Conservation (phyloP, 2,329 filamentous ascomycete genomes). For the Pestalotiopsis sp. region DNA sequence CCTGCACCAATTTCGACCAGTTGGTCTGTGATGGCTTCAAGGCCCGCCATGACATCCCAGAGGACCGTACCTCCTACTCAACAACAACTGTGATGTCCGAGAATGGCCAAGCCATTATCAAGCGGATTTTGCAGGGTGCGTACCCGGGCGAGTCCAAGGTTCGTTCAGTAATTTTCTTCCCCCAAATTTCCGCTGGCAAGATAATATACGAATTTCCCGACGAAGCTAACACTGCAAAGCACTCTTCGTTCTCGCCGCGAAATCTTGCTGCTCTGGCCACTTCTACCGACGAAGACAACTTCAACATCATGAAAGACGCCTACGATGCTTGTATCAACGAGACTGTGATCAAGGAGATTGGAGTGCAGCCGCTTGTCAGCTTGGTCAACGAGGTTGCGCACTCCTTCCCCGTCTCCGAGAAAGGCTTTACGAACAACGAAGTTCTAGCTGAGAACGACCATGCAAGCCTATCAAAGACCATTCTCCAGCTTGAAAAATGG, state of each 20-base stretch:
- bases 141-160: slow-evolving; percentile 48
- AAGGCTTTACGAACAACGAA: slow-evolving; percentile 22
- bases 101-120: slow-evolving; percentile 59
- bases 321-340: slow-evolving; percentile 71
- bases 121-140: slow-evolving; percentile 64
- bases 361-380: slow-evolving; percentile 57
- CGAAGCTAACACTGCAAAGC: slow-evolving; percentile 33
- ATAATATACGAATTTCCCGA: not conserved
- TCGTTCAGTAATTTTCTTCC: slow-evolving; percentile 20
- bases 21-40: slow-evolving; percentile 71
- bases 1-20: slow-evolving; percentile 71
- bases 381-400: slow-evolving; percentile 56
- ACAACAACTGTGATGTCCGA: slow-evolving; percentile 65
- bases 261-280: slow-evolving; percentile 38
- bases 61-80: slow-evolving; percentile 64
- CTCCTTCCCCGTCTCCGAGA: slow-evolving; percentile 42
- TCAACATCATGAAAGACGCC: slow-evolving; percentile 64
- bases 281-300: slow-evolving; percentile 62
- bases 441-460: slow-evolving; percentile 29
- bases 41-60: slow-evolving; percentile 64
- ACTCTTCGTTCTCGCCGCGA: slow-evolving; percentile 51
- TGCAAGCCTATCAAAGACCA: slow-evolving; percentile 44
- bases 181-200: not conserved
- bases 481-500: slow-evolving; percentile 49
- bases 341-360: slow-evolving; percentile 55